A percentile compares a stretch with the other conserved stretches of the same genome.
Conservation (phyloP, 352 stramenopile genomes). For the Pythium myriotylum region DNA sequence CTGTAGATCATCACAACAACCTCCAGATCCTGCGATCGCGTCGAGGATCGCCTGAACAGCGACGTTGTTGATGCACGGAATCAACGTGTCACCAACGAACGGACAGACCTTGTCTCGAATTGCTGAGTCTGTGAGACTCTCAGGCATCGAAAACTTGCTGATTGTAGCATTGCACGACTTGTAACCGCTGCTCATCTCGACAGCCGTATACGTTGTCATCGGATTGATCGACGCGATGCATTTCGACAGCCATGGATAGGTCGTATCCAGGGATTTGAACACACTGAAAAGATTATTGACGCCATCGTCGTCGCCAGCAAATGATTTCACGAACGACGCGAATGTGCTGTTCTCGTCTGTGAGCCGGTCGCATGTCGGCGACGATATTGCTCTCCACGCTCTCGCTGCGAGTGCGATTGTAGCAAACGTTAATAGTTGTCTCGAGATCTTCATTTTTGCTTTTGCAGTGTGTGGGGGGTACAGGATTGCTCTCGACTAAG, state of each 20-base stretch:
- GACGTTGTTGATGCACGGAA: conserved; percentile 41
- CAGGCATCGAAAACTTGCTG: conserved; percentile 10
- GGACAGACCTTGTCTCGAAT: conserved; percentile 30
- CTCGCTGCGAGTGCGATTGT: no score
- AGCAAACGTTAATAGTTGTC: no score
- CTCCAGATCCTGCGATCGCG: conserved; percentile 18
- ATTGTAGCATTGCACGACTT: conserved; percentile 34
- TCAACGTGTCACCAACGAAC: conserved; percentile 31
- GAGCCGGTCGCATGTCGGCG: conserved; percentile 27
- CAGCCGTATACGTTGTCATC: conserved; percentile 22
- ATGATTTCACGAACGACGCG: conserved; percentile 5
- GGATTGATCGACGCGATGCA: conserved; percentile 43
- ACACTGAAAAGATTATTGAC: conserved; percentile 21
- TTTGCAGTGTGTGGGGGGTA: no score
- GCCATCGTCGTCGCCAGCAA: conserved; percentile 1
- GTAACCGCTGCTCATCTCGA: conserved; percentile 22
- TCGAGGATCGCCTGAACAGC: conserved; percentile 30
- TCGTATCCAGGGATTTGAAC: conserved; percentile 31
- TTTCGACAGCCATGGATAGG: conserved; percentile 44
- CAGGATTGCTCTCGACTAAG: no score
- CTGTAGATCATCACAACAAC: conserved; percentile 49
- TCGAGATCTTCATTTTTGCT: no score
- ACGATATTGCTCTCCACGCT: background rate
- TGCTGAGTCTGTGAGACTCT: conserved; percentile 7
- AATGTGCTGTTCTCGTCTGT: conserved; percentile 26